phyloP scores from a whole-genome alignment of 257 asterid genomes.

The Ilex asprella region DNA sequence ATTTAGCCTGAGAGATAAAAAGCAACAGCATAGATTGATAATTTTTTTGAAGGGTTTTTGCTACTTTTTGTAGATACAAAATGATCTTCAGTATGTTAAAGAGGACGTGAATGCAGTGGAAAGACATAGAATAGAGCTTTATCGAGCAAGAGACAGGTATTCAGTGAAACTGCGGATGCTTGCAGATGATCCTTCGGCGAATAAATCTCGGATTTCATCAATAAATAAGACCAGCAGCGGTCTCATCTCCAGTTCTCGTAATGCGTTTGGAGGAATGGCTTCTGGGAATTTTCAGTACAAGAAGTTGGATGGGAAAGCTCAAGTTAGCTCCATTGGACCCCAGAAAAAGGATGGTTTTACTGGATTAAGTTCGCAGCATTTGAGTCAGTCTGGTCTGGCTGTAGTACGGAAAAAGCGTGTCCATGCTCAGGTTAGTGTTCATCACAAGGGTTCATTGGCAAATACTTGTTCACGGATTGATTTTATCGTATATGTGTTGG shows the following conservation, averaged over 20 bases:
- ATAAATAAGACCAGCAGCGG: conserved; percentile 40
- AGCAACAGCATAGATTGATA: neutral
- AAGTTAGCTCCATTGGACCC: conserved; percentile 25
- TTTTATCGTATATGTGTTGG: neutral
- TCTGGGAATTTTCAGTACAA: conserved; percentile 35
- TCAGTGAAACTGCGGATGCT: conserved; percentile 53
- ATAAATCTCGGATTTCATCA: conserved; percentile 40
- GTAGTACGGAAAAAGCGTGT: conserved; percentile 67
- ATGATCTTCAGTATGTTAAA: conserved; percentile 55
- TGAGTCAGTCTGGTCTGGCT: conserved; percentile 59
- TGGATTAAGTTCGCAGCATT: conserved; percentile 48
- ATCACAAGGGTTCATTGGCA: conserved; percentile 6
- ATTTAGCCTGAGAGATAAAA: too few species aligned
- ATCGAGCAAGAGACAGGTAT: conserved; percentile 64
- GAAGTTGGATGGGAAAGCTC: conserved; percentile 43
- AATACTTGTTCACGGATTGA: conserved; percentile 2
- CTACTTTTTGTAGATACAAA: conserved; percentile 41
- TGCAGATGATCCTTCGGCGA: conserved; percentile 40
- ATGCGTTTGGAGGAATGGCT: conserved; percentile 37
- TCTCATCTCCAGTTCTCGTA: conserved; percentile 41
- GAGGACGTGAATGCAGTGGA: conserved; percentile 68
- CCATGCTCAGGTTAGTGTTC: conserved; percentile 61
- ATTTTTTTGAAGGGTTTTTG: neutral
- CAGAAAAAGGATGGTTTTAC: conserved; percentile 43
- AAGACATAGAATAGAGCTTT: conserved; percentile 53